These are phyloP conservation scores for Boletus sp. DNA, from an alignment of 768 basidiomycete genomes.

Conservation along the genomic window DNA sequence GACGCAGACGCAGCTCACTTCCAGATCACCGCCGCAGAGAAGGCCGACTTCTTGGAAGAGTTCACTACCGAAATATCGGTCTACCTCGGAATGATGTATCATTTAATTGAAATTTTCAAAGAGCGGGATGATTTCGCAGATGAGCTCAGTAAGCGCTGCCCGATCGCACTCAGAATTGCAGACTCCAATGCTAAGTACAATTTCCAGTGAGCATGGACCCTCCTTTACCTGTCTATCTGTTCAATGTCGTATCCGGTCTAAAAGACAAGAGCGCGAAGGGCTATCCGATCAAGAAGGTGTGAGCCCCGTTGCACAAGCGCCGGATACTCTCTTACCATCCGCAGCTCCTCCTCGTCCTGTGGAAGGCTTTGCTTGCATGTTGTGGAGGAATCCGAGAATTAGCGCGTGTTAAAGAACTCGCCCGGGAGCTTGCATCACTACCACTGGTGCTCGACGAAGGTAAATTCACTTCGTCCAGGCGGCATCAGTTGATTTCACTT, in stretches of 20 bases:
- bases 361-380: constrained; percentile 91
- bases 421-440: constrained; percentile 82
- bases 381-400: constrained; percentile 91
- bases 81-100: constrained; percentile 94
- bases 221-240: constrained; percentile 88
- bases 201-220: constrained; percentile 88
- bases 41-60: constrained; percentile 81
- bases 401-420: constrained; percentile 74
- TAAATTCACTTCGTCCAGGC: constrained; percentile 20
- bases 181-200: constrained; percentile 4
- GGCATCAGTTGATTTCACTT: constrained; percentile 4
- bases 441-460: constrained; percentile 49
- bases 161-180: not conserved
- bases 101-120: constrained; percentile 90
- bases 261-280: constrained; percentile 93
- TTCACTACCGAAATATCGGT: constrained; percentile 88
- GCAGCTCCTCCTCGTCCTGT: constrained; percentile 87
- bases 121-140: constrained; percentile 94
- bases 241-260: constrained; percentile 84
- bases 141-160: constrained; percentile 76
- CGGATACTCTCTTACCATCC: constrained; percentile 5
- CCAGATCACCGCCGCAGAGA: constrained; percentile 66
- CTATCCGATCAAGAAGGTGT: constrained; percentile 95
- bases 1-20: constrained; percentile 72
- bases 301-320: constrained; percentile 3